phyloP scores from a whole-genome alignment of 2,329 filamentous ascomycete species.

The Xylaria digitata region DNA sequence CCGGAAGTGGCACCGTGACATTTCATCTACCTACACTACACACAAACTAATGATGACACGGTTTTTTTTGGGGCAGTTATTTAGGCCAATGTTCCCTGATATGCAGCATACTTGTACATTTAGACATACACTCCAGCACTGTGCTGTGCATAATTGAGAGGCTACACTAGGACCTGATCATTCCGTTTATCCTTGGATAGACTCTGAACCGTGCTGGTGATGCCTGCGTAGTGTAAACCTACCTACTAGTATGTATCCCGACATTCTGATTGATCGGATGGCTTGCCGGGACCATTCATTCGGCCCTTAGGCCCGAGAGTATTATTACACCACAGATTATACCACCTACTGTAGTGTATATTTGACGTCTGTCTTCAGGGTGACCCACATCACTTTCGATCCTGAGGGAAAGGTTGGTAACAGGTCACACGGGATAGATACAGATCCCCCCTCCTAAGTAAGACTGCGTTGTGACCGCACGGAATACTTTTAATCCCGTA shows the following conservation, averaged over 20 bases:
- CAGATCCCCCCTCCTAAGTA: not conserved
- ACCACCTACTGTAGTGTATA: constrained; percentile 16
- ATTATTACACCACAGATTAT: constrained; percentile 36
- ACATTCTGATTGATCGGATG: constrained; percentile 26
- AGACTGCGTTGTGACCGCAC: constrained; percentile 12
- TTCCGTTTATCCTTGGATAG: constrained; percentile 6
- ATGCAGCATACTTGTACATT: not conserved
- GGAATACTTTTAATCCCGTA: constrained; percentile 16
- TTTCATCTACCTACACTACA: constrained; percentile 3
- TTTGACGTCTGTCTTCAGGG: constrained; percentile 21
- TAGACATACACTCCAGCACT: not conserved
- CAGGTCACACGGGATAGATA: constrained; percentile 1
- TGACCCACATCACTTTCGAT: constrained; percentile 26
- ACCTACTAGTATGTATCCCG: constrained; percentile 1
- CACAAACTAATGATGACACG: constrained; percentile 11
- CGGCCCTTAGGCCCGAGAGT: constrained; percentile 41
- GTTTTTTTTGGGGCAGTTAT: not conserved
- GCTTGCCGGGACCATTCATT: constrained; percentile 38
- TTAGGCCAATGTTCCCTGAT: not conserved
- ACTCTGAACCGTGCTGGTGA: not conserved
- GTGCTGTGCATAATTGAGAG: not conserved
- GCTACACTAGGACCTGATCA: constrained; percentile 5
- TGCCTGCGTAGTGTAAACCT: not conserved
- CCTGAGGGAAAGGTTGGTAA: constrained; percentile 4
- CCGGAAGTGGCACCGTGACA: constrained; percentile 13